Conservation (phyloP, 495 filamentous ascomycete species). For the Jackrogersella minutella region DNA sequence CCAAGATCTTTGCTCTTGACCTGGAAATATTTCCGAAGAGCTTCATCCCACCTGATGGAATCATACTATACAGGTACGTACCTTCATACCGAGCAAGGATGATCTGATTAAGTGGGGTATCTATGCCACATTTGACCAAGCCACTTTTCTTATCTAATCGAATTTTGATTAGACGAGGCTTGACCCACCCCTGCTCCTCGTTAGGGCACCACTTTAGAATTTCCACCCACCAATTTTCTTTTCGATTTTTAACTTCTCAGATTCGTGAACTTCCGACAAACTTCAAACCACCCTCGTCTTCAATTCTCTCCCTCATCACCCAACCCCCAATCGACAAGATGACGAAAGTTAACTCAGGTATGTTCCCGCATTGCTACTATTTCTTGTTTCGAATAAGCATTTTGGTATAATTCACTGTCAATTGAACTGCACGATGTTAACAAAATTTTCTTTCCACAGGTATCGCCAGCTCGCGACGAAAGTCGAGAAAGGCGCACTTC, state of each 20-base stretch:
- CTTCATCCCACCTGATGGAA: slow-evolving; percentile 31
- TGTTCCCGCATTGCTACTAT: slow-evolving; percentile 30
- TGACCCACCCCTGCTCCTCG: slow-evolving; percentile 1
- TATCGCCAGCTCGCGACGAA: slow-evolving; percentile 86
- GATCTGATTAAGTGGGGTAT: neutral
- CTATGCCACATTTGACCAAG: slow-evolving; percentile 20
- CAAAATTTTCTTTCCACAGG: slow-evolving; percentile 49
- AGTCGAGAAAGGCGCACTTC: slow-evolving; percentile 98
- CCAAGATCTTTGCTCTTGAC: slow-evolving; percentile 14
- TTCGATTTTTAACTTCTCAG: slow-evolving; percentile 15
- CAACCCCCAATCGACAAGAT: slow-evolving; percentile 55
- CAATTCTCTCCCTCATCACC: slow-evolving; percentile 24
- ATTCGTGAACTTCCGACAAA: slow-evolving; percentile 29
- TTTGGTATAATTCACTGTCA: slow-evolving; percentile 1
- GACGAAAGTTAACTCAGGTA: slow-evolving; percentile 66
- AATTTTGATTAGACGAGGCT: slow-evolving; percentile 9
- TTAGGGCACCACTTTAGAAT: slow-evolving; percentile 39
- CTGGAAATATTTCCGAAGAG: slow-evolving; percentile 1
- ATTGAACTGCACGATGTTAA: slow-evolving; percentile 33
- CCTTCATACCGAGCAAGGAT: neutral
- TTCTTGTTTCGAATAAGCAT: neutral
- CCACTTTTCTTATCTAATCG: slow-evolving; percentile 28
- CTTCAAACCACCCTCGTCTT: slow-evolving; percentile 8
- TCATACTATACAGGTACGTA: slow-evolving; percentile 22
- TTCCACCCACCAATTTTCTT: slow-evolving; percentile 32